phyloP scores from a whole-genome alignment of 2,329 filamentous ascomycete genomes.

The Neofusicoccum umdonicola region DNA sequence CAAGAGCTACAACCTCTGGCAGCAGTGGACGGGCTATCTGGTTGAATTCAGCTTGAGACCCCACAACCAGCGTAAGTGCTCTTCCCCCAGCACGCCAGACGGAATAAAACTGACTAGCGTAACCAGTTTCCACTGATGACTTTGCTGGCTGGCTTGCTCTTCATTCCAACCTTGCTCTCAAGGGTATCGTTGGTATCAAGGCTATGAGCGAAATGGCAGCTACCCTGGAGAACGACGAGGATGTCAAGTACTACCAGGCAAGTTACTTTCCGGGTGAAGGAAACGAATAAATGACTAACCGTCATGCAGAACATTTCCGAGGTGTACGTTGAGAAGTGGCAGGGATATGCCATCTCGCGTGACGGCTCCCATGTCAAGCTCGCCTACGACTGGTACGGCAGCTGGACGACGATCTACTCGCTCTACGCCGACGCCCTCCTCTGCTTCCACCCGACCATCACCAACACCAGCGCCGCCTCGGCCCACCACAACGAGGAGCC shows the following conservation, averaged over 20 bases:
- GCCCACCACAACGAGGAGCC: constrained; percentile 14
- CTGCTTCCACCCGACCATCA: constrained; percentile 68
- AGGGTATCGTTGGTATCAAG: constrained; percentile 78
- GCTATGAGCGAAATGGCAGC: constrained; percentile 72
- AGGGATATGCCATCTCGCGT: constrained; percentile 65
- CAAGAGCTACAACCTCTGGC: constrained; percentile 68
- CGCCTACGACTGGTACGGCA: constrained; percentile 75
- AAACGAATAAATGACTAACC: neutral
- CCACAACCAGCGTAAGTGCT: constrained; percentile 61
- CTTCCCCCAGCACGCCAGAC: neutral
- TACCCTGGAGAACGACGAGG: constrained; percentile 56
- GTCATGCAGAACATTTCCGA: constrained; percentile 53
- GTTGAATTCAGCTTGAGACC: constrained; percentile 74
- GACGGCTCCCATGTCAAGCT: constrained; percentile 72
- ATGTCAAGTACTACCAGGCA: constrained; percentile 59
- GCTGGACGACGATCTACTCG: constrained; percentile 84
- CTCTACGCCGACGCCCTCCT: constrained; percentile 77
- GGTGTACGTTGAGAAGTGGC: constrained; percentile 71
- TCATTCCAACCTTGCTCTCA: constrained; percentile 79
- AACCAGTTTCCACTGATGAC: constrained; percentile 72
- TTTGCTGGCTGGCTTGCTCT: constrained; percentile 76
- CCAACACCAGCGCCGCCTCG: constrained; percentile 27
- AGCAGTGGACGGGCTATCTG: constrained; percentile 76
- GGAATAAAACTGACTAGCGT: neutral
- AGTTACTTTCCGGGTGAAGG: neutral